These are phyloP conservation scores for Erucastrum elatum DNA, from an alignment of 345 rosid species.

Conservation along the genomic window DNA sequence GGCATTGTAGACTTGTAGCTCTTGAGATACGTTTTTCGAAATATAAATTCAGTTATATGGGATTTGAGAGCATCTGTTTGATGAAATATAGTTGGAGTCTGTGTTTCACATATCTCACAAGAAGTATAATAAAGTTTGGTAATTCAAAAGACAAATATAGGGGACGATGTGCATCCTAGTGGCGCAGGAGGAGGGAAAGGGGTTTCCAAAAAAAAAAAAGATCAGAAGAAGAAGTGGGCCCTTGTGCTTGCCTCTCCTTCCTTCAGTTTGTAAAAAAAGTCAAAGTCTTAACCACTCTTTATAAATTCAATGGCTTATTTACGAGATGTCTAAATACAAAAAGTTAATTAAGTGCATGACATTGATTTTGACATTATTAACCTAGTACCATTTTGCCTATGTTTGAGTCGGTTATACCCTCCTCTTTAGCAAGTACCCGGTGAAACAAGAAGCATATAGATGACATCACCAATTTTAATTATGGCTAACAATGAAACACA, in stretches of 20 bases:
- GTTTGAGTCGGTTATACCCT: too few species aligned
- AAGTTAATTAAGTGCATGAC: too few species aligned
- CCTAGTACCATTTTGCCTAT: too few species aligned
- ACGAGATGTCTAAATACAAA: too few species aligned
- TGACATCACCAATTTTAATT: too few species aligned
- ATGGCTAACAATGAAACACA: too few species aligned
- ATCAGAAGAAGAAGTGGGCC: background rate
- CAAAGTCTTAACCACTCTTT: background rate
- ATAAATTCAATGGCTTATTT: too few species aligned
- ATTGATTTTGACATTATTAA: too few species aligned
- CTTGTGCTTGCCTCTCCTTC: background rate
- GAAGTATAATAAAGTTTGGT: background rate
- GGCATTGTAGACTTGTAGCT: too few species aligned
- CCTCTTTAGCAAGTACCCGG: too few species aligned
- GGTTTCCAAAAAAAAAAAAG: background rate
- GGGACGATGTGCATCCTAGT: background rate
- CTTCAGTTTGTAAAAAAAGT: background rate
- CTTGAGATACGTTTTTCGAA: background rate
- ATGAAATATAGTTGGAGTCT: background rate
- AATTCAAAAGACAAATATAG: background rate
- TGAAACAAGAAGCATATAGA: too few species aligned
- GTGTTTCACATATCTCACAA: background rate
- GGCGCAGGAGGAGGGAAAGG: background rate
- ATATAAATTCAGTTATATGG: background rate
- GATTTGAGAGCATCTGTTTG: background rate